Evolutionary conservation across 768 basidiomycete species (phyloP), one percentile per base, ranked within the genome.

Genomic region (Dentipellis fragilis): DNA sequence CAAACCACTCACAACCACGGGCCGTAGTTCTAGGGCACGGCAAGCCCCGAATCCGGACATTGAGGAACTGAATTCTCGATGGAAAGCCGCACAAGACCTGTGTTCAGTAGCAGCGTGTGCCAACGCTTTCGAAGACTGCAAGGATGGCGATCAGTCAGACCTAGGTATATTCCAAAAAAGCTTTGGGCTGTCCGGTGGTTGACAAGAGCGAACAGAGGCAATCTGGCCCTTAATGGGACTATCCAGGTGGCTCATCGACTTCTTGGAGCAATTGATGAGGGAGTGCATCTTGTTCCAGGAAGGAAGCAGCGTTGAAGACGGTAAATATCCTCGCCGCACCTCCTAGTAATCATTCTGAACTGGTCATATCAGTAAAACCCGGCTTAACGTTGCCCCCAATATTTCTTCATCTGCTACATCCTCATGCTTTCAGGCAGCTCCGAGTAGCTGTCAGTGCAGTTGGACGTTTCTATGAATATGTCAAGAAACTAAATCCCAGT

Each of bases 201-300:
- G 58, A 63, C 49, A 16, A 45, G 57, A 51, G 29, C 53, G 29
- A 55, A 21, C 23, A 91, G 88, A 81, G 53, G 80, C 84, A 37
- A 75, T 81, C 23, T 90, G 89, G 89, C 83, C 85, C 59, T 73
- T 90, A 12, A 78, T 83, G 48, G 78, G 76, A 9, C 63, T 89
- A 48, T 79, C 77, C 1, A 71, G 69, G 8, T 91, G 86, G 87
- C 65, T 80, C 46, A 69, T 88, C 23, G 68, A 69, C 36, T 82
- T 88, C 59, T 58, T 82, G 17, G 85, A 87, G 64, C 77, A 69
- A 52, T 65, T 91, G 4, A 65, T 89, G 67, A 85, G 80, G 54
- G 76, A 75, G 56, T 78, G 75, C 37, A 65, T 79, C 1, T 67
- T 70, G 49, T 64, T 70, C 2, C 67, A 64, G 3, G 72, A 72